A percentile compares a stretch with the other conserved stretches of the same genome.
phyloP scores from a whole-genome alignment of 108 stramenopile species.

The Phaeodactylum tricornutum region DNA sequence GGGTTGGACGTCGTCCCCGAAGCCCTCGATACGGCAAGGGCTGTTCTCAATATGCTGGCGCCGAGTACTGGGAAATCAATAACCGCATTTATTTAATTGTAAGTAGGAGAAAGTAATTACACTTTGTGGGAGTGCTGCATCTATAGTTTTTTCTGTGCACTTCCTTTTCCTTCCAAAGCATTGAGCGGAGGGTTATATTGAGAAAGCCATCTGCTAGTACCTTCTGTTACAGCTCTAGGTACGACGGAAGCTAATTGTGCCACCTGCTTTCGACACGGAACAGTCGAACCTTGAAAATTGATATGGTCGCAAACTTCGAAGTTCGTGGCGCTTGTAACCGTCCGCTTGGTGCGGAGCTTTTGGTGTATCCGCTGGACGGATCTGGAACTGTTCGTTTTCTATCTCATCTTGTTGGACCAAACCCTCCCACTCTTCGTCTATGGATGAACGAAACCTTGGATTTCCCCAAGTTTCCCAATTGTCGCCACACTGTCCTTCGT shows the following conservation, averaged over 20 bases:
- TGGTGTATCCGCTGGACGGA: neutral
- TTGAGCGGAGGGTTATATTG: no score
- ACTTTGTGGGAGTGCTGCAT: no score
- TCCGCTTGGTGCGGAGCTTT: conserved; percentile 34
- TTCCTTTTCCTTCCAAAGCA: no score
- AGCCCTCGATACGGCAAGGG: no score
- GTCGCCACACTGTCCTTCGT: conserved; percentile 73
- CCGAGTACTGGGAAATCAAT: no score
- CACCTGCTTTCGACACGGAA: conserved; percentile 33
- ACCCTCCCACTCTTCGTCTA: conserved; percentile 2
- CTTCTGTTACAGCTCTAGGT: no score
- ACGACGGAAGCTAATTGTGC: conserved; percentile 64
- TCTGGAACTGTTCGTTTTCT: conserved; percentile 1
- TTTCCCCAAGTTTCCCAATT: conserved; percentile 82
- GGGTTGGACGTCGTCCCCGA: no score
- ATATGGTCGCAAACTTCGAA: conserved; percentile 34
- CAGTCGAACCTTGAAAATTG: conserved; percentile 78
- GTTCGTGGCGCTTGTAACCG: conserved; percentile 54
- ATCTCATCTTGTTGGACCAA: neutral
- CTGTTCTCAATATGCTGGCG: no score
- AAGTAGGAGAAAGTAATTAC: no score
- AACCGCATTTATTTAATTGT: no score
- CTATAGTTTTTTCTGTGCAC: no score
- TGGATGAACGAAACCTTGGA: conserved; percentile 17
- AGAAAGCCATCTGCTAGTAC: no score